Evolutionary conservation across 805 yeast species (phyloP), one percentile per base, ranked within the genome.

Genomic region (Metschnikowia cubensis): DNA sequence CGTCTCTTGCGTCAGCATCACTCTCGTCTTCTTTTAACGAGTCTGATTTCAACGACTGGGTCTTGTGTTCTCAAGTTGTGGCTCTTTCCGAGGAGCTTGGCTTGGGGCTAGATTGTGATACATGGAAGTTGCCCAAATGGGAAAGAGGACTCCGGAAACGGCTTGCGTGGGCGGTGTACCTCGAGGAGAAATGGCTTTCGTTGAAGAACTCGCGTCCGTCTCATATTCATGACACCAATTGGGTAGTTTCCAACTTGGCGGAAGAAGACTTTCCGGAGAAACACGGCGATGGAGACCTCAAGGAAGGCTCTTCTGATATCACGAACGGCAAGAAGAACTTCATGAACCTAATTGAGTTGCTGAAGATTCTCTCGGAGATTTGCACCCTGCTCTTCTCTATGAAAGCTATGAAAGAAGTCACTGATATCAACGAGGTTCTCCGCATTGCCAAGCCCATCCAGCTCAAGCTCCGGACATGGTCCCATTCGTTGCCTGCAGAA

Each of bases 101-200:
- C 0, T 71, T 92, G 10, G 96, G 96, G 0, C 74, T 89, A n/a
- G 92, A 91, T 62, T 91, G 97, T 60, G 83, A 85, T 50, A 80
- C 79, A 55, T 92, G 99, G 99, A 84, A 87, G 60, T 69, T 92
- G 34, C 98, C 98, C 0, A 84, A 85, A 59, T 94, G 98, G 98
- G 99, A 92, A 63, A 76, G 96, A 45, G 95, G 96, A 5, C 69
- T 92, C 44, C 76, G 99, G 47, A 80, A 89, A 58, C 75, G 98
- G 51, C 69, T 92, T 44, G 96, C 97, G 0, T 92, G 99, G 98
- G 97, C 97, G 0, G 94, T 90, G 1, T 92, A 82, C 75, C 74
- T 87, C 46, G 96, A 90, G 65, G 97, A 90, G 61, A 89, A 91
- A 63, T 92, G 98, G 98, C 76, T 85, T 8, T 74, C 96, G 1